Evolutionary conservation across 148 eudicot genomes (phyloP).

Genomic region (Rhododendron simsii): DNA sequence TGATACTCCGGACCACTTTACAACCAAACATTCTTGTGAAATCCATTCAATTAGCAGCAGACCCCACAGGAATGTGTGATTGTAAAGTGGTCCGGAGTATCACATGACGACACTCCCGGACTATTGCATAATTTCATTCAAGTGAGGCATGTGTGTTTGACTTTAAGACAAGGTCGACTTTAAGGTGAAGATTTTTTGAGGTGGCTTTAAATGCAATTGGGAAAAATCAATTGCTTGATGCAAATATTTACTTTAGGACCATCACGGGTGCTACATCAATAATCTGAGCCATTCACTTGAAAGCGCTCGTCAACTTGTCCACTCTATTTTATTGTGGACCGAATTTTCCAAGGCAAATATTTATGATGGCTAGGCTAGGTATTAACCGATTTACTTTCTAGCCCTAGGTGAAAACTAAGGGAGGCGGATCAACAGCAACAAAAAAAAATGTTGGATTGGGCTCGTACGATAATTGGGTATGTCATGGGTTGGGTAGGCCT

Average conservation of each 20-base stretch:
- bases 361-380: background rate
- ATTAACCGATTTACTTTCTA: background rate
- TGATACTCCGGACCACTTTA: too few species aligned
- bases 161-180: background rate
- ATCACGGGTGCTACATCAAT: background rate
- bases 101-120: too few species aligned
- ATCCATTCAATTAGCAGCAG: too few species aligned
- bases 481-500: background rate
- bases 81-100: rapidly evolving
- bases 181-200: background rate
- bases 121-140: too few species aligned
- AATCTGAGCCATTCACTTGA: background rate
- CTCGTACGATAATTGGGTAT: background rate
- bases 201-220: background rate
- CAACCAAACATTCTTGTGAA: too few species aligned
- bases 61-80: too few species aligned
- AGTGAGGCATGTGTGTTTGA: background rate
- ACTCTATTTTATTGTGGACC: background rate
- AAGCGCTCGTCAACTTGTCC: background rate
- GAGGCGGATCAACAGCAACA: background rate
- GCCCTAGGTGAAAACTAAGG: background rate
- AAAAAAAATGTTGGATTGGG: background rate
- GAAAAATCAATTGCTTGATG: background rate
- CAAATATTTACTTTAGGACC: background rate
- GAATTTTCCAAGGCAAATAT: background rate